These are phyloP conservation scores for Crepidotus variabilis DNA, from an alignment of 768 basidiomycete genomes.

Conservation along the genomic window DNA sequence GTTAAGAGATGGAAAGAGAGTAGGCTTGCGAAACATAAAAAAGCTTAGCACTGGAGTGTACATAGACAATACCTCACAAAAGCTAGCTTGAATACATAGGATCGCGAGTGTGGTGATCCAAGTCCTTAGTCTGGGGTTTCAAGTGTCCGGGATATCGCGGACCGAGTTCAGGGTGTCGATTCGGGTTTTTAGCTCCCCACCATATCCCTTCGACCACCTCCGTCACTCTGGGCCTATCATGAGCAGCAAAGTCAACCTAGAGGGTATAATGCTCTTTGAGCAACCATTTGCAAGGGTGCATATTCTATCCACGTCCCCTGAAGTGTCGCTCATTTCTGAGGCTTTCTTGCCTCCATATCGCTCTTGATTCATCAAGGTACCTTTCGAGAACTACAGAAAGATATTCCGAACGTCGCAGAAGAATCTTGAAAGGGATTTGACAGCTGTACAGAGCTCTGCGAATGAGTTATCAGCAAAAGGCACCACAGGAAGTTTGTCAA, in stretches of 20 bases:
- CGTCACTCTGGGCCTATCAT: conserved; percentile 17
- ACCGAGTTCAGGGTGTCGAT: too few relatives aligned
- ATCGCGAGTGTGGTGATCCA: too few relatives aligned
- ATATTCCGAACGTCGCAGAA: conserved; percentile 82
- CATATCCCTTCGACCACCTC: neutral
- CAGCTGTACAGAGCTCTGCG: conserved; percentile 48
- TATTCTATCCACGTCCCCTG: conserved; percentile 1
- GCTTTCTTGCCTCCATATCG: neutral
- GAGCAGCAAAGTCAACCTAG: conserved; percentile 59
- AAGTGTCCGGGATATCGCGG: too few relatives aligned
- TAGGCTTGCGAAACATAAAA: conserved; percentile 8
- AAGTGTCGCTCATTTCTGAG: neutral
- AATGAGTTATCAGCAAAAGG: conserved; percentile 56
- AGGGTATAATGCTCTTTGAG: conserved; percentile 78
- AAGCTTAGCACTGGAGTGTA: neutral
- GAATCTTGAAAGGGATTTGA: conserved; percentile 72
- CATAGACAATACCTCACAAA: too few relatives aligned
- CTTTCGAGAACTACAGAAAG: conserved; percentile 86
- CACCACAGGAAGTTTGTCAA: conserved; percentile 30
- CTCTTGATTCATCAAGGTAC: conserved; percentile 50
- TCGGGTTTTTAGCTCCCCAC: neutral
- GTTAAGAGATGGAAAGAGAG: conserved; percentile 54
- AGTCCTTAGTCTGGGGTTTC: too few relatives aligned
- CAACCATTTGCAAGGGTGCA: conserved; percentile 76
- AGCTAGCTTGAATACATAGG: too few relatives aligned